Base-by-base conservation (phyloP, 2,329 filamentous ascomycete genomes). In the Claviceps paspali region DNA sequence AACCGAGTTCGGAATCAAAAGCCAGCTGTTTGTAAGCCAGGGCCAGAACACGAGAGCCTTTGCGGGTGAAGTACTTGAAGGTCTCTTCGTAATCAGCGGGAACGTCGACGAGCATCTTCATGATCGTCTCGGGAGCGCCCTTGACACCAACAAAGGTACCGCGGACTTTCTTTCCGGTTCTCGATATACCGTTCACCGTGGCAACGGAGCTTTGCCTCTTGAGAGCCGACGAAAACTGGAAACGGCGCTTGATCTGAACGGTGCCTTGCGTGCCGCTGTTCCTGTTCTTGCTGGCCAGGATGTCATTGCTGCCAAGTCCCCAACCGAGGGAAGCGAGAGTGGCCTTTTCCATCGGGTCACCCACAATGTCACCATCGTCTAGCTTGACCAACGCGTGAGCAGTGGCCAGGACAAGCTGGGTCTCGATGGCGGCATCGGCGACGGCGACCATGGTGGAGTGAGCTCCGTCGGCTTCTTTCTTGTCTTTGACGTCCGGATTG, bases 341-440 rank as follows among this genome's bases (percentile, higher is more conserved):
- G 31, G 91, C 91, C 62, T 96, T 96, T 55, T 98, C 91, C 91
- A 98, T 98, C 2, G 91, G 91, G 53, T 98, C 91, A 51, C 91
- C 91, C 31, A 98, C 91, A 48, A 96, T 81, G 10, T 98, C 91
- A 15, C 91, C 91, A 56, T 98, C 91, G 47, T 98, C 91, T 12
- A 98, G 71, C 55, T 88, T 95, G 35, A 98, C 92, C 21, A 98
- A 68, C 29, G 91, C 91, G 55, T 98, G 91, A 2, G 91, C 91
- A 10, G 87, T 93, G 29, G 91, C 88, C 38, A 98, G 75, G 37
- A 96, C 91, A 39, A 98, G 68, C 7, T 87, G 92, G 0, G 91
- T 96, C 48, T 93, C 79, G 31, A 87, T 67, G 27, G 75, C 76
- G 45, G 80, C 74, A 18, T 82, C 65, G 31, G 70, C 68, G 27